Conservation (phyloP, 2,329 filamentous ascomycete genomes). For the Pseudocercospora cruenta region DNA sequence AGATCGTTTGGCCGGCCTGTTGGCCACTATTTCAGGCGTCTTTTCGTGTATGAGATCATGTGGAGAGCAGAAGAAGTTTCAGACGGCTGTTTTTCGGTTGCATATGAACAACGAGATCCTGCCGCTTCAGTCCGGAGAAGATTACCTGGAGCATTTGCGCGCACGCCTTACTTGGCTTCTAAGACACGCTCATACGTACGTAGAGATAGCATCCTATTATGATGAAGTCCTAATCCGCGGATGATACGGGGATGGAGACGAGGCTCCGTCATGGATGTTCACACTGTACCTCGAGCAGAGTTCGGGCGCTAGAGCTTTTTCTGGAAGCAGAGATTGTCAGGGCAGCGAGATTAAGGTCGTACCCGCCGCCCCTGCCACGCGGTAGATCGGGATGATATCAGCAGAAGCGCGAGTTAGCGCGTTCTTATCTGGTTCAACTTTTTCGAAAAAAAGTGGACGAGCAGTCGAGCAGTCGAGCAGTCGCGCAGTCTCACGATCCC, state of each 20-base stretch:
- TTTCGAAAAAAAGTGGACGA: background rate
- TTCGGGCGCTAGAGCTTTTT: background rate
- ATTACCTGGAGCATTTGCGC: too few relatives aligned
- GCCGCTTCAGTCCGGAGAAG: too few relatives aligned
- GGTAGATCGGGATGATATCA: background rate
- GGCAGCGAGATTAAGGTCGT: background rate
- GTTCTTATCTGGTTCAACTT: background rate
- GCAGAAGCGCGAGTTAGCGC: background rate
- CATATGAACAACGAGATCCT: background rate
- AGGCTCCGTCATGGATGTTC: background rate
- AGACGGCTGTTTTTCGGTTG: constrained; percentile 2
- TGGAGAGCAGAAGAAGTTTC: background rate
- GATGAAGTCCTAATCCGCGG: too few relatives aligned
- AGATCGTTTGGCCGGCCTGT: too few relatives aligned
- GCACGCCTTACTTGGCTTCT: too few relatives aligned
- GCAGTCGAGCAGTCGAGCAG: background rate
- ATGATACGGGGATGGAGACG: too few relatives aligned
- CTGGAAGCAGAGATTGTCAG: background rate
- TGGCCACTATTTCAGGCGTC: too few relatives aligned
- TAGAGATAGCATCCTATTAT: too few relatives aligned
- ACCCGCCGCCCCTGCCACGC: background rate
- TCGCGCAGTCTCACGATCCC: background rate
- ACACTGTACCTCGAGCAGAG: background rate
- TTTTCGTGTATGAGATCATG: background rate
- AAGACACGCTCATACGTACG: too few relatives aligned